A percentile compares a stretch with the other conserved stretches of the same genome.
Evolutionary conservation across 164 flowering plant species (phyloP).

Genomic region (Amborella trichopoda): DNA sequence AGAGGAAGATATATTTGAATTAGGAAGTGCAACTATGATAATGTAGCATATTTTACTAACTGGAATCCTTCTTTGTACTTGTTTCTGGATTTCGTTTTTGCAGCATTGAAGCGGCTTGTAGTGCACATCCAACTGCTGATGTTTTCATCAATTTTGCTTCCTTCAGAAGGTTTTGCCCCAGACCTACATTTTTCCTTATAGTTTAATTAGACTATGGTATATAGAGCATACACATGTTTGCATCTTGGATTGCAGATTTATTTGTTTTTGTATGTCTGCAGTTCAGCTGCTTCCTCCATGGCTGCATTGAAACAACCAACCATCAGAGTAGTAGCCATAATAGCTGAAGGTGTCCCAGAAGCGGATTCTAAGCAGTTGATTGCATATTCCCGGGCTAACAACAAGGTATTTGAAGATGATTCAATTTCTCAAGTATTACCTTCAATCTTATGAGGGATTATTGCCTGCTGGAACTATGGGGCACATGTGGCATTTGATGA

Average conservation of each 20-base stretch:
- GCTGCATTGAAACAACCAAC: slow-evolving; percentile 95
- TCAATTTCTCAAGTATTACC: too few species aligned
- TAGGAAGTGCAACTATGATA: too few species aligned
- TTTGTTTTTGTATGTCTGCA: slow-evolving; percentile 20
- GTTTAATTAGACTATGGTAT: too few species aligned
- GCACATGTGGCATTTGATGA: too few species aligned
- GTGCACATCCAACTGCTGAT: slow-evolving; percentile 98
- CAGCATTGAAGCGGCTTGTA: slow-evolving; percentile 92
- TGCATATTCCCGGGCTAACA: slow-evolving; percentile 86
- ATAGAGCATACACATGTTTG: too few species aligned
- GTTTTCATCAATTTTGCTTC: slow-evolving; percentile 98
- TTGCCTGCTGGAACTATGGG: too few species aligned
- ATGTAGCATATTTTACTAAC: neutral
- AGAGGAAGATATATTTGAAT: too few species aligned
- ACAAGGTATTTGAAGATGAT: too few species aligned
- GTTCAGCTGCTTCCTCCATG: slow-evolving; percentile 95
- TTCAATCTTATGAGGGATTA: too few species aligned
- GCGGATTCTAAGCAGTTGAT: slow-evolving; percentile 90
- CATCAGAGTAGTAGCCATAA: slow-evolving; percentile 87
- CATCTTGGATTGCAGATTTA: slow-evolving; percentile 2
- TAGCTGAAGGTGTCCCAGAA: slow-evolving; percentile 99
- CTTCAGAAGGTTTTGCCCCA: slow-evolving; percentile 87
- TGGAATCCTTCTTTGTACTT: neutral
- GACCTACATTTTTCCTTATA: too few species aligned
- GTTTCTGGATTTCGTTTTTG: slow-evolving; percentile 5